Evolutionary conservation across 1,284 basidiomycete genomes (phyloP), one percentile per base, ranked within the genome.

Genomic region (Puccinia coronata): DNA sequence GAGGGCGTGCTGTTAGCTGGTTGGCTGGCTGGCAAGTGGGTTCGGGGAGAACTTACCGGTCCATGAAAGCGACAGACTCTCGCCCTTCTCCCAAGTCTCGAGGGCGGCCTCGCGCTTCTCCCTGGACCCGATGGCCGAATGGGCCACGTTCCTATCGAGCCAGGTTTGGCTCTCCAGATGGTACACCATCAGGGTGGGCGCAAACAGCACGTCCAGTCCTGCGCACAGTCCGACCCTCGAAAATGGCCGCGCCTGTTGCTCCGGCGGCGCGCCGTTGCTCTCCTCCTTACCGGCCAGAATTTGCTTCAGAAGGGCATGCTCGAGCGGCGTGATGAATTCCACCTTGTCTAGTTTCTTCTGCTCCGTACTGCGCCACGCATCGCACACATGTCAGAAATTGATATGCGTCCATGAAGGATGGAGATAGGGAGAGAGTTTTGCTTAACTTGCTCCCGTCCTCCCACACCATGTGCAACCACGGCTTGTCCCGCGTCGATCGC

Each of bases 371-470:
- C 53, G n/a, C 16, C 36, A 67, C 25, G 14, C 59, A 28, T 63
- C 25, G 28, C 41, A 43, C n/a, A n/a, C n/a, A n/a, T 36, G n/a
- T 25, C 25, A 61, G n/a, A 9, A 65, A 34, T 18, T 4, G 59
- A 65, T 28, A 43, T 18, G 23, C 25, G 28, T 34, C 6, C 23
- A 23, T 36, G 23, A 69, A 9, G n/a, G 69, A 41, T 20, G 4
- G 18, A 36, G 31, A 67, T n/a, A 8, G n/a, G 39, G 47, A n/a
- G 36, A 4, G 3, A 53, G n/a, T n/a, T n/a, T n/a, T 25, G 53
- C 76, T 70, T 25, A 79, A 79, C 76, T 79, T 79, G 76, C 76
- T 79, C n/a, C 76, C 76, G 47, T 80, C 78, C 36, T 80, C 57
- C 78, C 78, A 80, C n/a, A 57, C 41, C 78, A 80, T 80, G n/a